Evolutionary conservation across 805 yeast genomes (phyloP).

Genomic region (Metschnikowia borealis): DNA sequence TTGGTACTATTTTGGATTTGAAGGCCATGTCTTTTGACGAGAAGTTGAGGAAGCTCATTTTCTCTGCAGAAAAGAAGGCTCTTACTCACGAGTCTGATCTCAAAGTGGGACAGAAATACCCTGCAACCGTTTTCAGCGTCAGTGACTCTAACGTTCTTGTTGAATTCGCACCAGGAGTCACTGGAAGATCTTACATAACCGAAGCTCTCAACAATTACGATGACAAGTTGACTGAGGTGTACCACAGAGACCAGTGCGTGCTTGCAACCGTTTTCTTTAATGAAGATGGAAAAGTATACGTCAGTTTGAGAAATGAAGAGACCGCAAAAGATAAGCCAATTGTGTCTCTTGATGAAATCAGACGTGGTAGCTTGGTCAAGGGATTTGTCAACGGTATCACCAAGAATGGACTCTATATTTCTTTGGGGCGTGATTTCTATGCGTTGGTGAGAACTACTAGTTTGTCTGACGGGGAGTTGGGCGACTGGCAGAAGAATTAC

Average conservation of each 20-base stretch:
- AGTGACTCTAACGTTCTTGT: slow-evolving; percentile 60
- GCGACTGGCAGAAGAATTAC: slow-evolving; percentile 84
- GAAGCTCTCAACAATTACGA: slow-evolving; percentile 74
- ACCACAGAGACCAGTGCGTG: slow-evolving; percentile 48
- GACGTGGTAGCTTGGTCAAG: slow-evolving; percentile 66
- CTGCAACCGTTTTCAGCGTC: slow-evolving; percentile 60
- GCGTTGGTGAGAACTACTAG: slow-evolving; percentile 82
- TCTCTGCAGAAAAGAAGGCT: slow-evolving; percentile 46
- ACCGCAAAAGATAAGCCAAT: slow-evolving; percentile 51
- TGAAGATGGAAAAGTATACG: slow-evolving; percentile 51
- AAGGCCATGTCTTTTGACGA: slow-evolving; percentile 51
- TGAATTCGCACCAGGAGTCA: slow-evolving; percentile 59
- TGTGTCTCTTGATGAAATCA: slow-evolving; percentile 47
- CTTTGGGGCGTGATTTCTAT: slow-evolving; percentile 63
- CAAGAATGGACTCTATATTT: slow-evolving; percentile 72
- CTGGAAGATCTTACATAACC: slow-evolving; percentile 65
- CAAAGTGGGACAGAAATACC: slow-evolving; percentile 49
- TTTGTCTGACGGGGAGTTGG: slow-evolving; percentile 73
- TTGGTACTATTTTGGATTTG: slow-evolving; percentile 67
- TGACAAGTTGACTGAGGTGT: slow-evolving; percentile 47
- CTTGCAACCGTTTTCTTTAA: slow-evolving; percentile 52
- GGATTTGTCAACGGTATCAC: slow-evolving; percentile 79
- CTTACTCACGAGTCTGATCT: slow-evolving; percentile 47
- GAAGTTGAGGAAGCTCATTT: slow-evolving; percentile 47
- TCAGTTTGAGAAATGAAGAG: slow-evolving; percentile 54